Evolutionary conservation across 371 early-diverging fungal species (phyloP), one percentile per base, ranked within the genome.

Genomic region (Apophysomyces variabilis): DNA sequence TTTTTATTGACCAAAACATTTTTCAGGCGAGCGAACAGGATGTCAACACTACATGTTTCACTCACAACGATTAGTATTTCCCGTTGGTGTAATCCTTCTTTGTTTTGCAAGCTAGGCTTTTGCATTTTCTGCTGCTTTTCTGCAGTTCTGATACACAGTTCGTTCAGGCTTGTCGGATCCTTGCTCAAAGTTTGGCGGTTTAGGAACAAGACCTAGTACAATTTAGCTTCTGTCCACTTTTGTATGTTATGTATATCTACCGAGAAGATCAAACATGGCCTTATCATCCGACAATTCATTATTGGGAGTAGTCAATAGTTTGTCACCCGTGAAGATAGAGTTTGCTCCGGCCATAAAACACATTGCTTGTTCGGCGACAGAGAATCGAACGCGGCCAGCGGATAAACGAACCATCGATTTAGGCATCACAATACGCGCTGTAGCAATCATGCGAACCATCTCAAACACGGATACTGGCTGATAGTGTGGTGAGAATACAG

Each of bases 341-440:
- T 93, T 93, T 59, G 93, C 93, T 65, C 93, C 93, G 7, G 91
- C 88, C 85, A 91, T 86, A 75, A 93, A 93, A 75, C 92, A 91
- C 66, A 93, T 66, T n/a, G 91, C 88, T 72, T 92, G 92, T 69
- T 92, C 92, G n/a, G 90, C 78, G 35, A 84, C 78, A 11, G 84
- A 77, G 79, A 92, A 90, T 5, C 88, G 80, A 47, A 92, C 89
- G 61, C 92, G 86, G 44, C 92, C 92, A 45, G 92, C 92, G 2
- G 89, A 89, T n/a, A 92, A 78, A 70, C 91, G 85, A 38, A 92
- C 87, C 89, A 91, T 93, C 13, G 90, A 82, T 72, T 82, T 81
- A 59, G 93, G 93, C 90, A 93, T 90, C 47, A 91, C 76, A 69
- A 93, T 93, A 69, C 92, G 86, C 32, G 92, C 91, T 1, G 93